phyloP scores from a whole-genome alignment of 2,329 filamentous ascomycete species.

The Phoma sp. region DNA sequence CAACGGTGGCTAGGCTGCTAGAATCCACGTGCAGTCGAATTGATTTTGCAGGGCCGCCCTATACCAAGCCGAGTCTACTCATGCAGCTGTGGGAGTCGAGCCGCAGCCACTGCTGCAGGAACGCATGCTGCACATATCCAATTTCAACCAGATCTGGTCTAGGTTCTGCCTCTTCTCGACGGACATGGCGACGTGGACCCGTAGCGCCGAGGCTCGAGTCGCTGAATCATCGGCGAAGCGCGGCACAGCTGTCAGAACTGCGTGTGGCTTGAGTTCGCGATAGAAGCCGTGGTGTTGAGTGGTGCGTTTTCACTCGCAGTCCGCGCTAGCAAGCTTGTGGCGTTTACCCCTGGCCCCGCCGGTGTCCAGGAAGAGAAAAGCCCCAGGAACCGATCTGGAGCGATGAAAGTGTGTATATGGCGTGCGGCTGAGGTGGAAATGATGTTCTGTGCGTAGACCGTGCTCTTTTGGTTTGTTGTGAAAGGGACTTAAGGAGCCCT shows the following conservation, averaged over 20 bases:
- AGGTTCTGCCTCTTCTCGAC: neutral
- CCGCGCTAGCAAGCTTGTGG: constrained; percentile 3
- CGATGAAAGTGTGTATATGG: constrained; percentile 1
- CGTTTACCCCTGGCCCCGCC: constrained; percentile 12
- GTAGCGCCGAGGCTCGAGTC: constrained; percentile 7
- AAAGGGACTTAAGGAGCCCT: too few species aligned
- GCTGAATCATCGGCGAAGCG: constrained; percentile 4
- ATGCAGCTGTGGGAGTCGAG: constrained; percentile 1
- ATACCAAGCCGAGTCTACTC: neutral
- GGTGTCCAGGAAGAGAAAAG: constrained; percentile 12
- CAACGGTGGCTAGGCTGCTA: constrained; percentile 2
- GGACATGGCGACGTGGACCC: neutral
- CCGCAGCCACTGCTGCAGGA: constrained; percentile 23
- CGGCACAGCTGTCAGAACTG: constrained; percentile 22
- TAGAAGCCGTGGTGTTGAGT: constrained; percentile 17
- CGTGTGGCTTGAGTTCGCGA: constrained; percentile 22
- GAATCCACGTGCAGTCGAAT: constrained; percentile 1
- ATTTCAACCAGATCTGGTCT: constrained; percentile 6
- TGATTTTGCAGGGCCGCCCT: constrained; percentile 2
- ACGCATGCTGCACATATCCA: constrained; percentile 13
- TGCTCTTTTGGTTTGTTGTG: neutral
- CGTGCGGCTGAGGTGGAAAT: constrained; percentile 15
- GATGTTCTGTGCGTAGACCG: neutral
- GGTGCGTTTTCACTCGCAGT: neutral
- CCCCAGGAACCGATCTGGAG: constrained; percentile 12